Base-by-base conservation (phyloP, 371 early-diverging fungal species). In the Encephalitozoon hellem region DNA sequence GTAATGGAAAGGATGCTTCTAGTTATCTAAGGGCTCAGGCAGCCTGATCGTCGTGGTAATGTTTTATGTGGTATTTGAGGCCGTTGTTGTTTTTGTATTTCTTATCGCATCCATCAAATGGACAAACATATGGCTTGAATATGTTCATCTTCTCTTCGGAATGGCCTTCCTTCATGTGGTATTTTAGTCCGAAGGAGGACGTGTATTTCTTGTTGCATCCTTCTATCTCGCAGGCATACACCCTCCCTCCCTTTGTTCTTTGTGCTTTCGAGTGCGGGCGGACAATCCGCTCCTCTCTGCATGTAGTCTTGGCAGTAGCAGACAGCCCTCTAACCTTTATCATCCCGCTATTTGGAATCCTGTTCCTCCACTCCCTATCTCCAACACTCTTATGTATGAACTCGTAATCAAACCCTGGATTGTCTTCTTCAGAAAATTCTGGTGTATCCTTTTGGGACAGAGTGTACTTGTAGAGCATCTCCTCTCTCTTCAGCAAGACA, bases 21-120 rank as follows among this genome's bases (percentile, higher is more conserved):
- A 34, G 34, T 34, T 15, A 2, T 42, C 43, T 42, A 5, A 15
- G 49, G n/a, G 18, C 15, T 47, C 49, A 47, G 18, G 49, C 18
- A 2, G 49, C 8, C 21, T 47, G 49, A 15, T 15, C 54, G 54
- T 74, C 51, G 39, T 74, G 74, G 41, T 64, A 74, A 0, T 65
- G 91, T 75, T 90, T 90, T 71, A 93, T 87, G 79, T 94, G 94
- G 80, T 94, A 94, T 84, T 93, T 93, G 74, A 96, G 87, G 1
- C 97, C 97, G 80, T 94, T 95, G 76, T 91, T 85, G 84, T 95
- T 95, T 87, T 95, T 95, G 87, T 95, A 96, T 30, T 90, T 86
- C 81, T 93, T 94, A 65, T 89, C 89, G 86, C 95, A 95, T 15
- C 89, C 89, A 55, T 88, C 87, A 67, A 91, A 87, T 11, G 89